Evolutionary conservation across 352 stramenopile species (phyloP), one percentile per base, ranked within the genome.

Genomic region (Globisporangium lucens): DNA sequence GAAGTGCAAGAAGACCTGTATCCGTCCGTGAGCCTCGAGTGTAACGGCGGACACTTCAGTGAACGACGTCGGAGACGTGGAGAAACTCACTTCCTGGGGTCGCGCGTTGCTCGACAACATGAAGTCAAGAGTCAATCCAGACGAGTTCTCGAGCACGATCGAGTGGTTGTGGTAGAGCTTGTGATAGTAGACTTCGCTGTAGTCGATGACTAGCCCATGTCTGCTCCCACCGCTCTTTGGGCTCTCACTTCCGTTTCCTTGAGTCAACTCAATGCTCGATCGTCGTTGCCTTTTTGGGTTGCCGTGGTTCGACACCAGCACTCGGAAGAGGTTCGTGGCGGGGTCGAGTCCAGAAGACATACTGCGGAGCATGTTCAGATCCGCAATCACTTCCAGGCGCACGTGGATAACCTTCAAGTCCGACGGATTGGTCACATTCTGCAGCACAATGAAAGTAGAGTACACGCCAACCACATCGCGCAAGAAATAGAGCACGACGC

Each of bases 131-230:
- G 75, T 87, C 68, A 96, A 69, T n/a, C 82, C 80, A 27, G 86
- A 94, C 27, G 86, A 89, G 56, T 96, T 96, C 63, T 96, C 88
- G 22, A 96, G 88, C 70, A 96, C 82, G 38, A 96, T 91, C 36
- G 88, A 96, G 75, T 96, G 88, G 58, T 96, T 96, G 65, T 94
- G 88, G 60, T 96, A 96, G 3, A 94, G 67, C 65, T 96, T 94
- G 80, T 94, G 78, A 61, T 94, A 96, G 66, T 93, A 96, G 3
- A 96, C 85, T 57, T 96, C 86, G 30, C 82, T 89, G 73, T 90
- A 94, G 66, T 96, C 88, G 38, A 96, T 90, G 55, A 88, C 75
- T 9, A 94, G 70, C 36, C 76, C 69, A 13, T 36, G 52, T 56
- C 66, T 51, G 24, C 35, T 61, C 6, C 56, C 56, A n/a, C 51